Base-by-base conservation (phyloP, 345 rosid species). In the Salix arbutifolia region DNA sequence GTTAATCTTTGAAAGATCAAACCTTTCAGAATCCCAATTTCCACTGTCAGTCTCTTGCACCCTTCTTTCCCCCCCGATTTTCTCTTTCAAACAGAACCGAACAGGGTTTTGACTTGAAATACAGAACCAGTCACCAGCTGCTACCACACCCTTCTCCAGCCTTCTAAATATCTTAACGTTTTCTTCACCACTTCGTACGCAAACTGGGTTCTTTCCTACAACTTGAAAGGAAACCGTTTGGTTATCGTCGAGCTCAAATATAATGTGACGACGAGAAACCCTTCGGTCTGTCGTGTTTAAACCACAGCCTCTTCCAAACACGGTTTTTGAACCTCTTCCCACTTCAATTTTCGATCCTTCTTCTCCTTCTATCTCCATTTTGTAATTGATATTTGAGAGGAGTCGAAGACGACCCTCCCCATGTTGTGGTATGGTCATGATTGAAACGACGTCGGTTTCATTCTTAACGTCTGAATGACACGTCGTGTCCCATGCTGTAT, bases 331-430 rank as follows among this genome's bases (percentile, higher is more conserved):
- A 78, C 77, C 80, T 6, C 67, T 31, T 38, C 74, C 78, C 8
- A 92, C 67, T 11, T 44, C 25, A 74, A 86, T 75, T 73, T 65
- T 87, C 10, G 91, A 79, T 64, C 96, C 94, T 78, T 92, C 91
- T 73, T 85, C 89, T 42, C 93, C 91, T 81, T 81, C 86, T 12
- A 92, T 78, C 84, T 94, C 98, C 96, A 92, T 91, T 16, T 44
- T 44, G 50, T 9, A 40, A 40, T 40, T 40, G 44, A 40, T 40
- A 40, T 9, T 10, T 40, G 44, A 40, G 44, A 40, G 44, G 12
- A 40, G 44, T 40, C 44, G 44, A 40, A 9, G 44, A 10, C 44
- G 12, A 40, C 44, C 11, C 11, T 10, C 2, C 13, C 13, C 13
- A 13, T 44, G 17, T 44, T 3, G 50, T 4, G 17, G 50, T 44